phyloP scores from a whole-genome alignment of 352 stramenopile genomes.

The Phytophthora pluvialis region DNA sequence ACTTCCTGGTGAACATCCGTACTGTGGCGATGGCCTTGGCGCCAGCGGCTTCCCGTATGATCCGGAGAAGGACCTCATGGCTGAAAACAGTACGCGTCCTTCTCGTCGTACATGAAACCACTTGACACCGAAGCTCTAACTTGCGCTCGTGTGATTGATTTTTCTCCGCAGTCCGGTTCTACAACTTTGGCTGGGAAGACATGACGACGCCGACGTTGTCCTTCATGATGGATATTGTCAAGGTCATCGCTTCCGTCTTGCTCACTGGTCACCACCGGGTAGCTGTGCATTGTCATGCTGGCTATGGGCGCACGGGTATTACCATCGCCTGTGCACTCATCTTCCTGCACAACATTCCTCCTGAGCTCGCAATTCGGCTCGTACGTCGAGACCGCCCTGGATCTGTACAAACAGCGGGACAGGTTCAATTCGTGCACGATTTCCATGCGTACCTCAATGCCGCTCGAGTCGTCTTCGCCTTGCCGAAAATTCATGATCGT shows the following conservation, averaged over 20 bases:
- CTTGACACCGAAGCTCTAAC: too few relatives aligned
- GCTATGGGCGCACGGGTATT: conserved; percentile 87
- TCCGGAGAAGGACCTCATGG: conserved; percentile 89
- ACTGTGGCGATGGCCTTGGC: conserved; percentile 86
- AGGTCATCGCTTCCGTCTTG: conserved; percentile 82
- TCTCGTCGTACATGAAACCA: neutral
- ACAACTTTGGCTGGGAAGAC: conserved; percentile 93
- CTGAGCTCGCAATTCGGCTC: conserved; percentile 70
- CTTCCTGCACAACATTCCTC: conserved; percentile 82
- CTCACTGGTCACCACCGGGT: conserved; percentile 70
- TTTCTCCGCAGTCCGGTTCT: conserved; percentile 74
- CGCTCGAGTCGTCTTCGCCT: conserved; percentile 73
- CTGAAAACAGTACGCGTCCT: conserved; percentile 69
- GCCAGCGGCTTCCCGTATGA: conserved; percentile 89
- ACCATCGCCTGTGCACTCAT: conserved; percentile 88
- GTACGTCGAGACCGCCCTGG: conserved; percentile 76
- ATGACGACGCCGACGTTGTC: conserved; percentile 89
- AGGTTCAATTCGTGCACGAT: conserved; percentile 74
- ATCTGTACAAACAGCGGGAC: conserved; percentile 78
- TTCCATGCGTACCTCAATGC: conserved; percentile 83
- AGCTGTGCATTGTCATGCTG: conserved; percentile 91
- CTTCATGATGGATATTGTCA: conserved; percentile 91
- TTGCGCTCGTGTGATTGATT: neutral
- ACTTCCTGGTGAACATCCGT: conserved; percentile 89
- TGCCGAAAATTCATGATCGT: conserved; percentile 75